Conservation (phyloP, 306 rosid genomes). For the Prunus campanulata region DNA sequence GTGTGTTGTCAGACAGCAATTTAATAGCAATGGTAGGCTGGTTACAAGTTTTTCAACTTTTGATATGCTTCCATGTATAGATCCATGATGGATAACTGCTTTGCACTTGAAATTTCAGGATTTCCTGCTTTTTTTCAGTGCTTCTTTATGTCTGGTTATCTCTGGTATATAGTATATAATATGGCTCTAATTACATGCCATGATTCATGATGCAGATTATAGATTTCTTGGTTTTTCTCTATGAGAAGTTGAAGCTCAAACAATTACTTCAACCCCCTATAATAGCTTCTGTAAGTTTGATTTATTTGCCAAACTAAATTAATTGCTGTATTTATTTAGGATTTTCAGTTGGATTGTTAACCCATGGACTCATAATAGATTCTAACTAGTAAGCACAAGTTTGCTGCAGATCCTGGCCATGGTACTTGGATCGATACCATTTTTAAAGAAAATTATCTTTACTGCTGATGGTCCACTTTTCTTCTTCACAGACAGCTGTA, state of each 20-base stretch:
- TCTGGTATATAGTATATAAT: not conserved
- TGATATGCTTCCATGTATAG: not conserved
- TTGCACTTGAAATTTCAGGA: not conserved
- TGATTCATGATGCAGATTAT: conserved; percentile 55
- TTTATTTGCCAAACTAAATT: conserved; percentile 6
- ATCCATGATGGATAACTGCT: not conserved
- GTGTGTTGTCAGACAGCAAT: not conserved
- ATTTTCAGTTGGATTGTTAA: not conserved
- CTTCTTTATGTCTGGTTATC: not conserved
- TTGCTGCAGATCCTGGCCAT: conserved; percentile 83
- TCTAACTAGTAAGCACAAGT: conserved; percentile 15
- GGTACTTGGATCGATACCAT: conserved; percentile 74
- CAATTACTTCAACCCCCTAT: conserved; percentile 96
- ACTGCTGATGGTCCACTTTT: conserved; percentile 81
- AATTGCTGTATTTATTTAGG: not conserved
- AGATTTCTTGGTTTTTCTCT: conserved; percentile 32
- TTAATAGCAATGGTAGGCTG: not conserved
- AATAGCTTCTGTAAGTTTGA: conserved; percentile 84
- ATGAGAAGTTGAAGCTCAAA: conserved; percentile 84
- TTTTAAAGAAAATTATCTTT: conserved; percentile 66
- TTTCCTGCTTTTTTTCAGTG: not conserved
- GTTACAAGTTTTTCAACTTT: not conserved
- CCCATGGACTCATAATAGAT: not conserved
- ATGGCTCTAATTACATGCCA: conserved; percentile 8
- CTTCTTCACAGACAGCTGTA: conserved; percentile 98